Evolutionary conservation across 148 eudicot species (phyloP).

Genomic region (Diospyros lotus): DNA sequence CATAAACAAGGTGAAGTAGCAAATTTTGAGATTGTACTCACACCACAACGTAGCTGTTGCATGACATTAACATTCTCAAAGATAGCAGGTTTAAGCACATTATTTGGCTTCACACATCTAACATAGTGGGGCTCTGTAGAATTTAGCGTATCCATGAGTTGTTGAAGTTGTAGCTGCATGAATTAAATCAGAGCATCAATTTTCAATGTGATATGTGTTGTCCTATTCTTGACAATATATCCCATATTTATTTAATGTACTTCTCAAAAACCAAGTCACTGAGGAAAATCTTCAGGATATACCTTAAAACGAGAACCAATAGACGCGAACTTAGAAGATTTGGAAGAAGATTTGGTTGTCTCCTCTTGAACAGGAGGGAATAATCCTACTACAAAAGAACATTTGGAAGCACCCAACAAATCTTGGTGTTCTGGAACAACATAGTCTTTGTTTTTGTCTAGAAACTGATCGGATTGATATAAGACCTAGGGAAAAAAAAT

Average conservation of each 20-base stretch:
- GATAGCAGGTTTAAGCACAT: conserved; percentile 83
- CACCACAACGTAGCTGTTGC: conserved; percentile 99
- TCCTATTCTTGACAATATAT: neutral
- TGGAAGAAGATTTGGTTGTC: conserved; percentile 51
- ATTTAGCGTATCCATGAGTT: conserved; percentile 89
- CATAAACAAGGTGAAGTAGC: neutral
- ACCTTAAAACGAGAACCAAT: conserved; percentile 96
- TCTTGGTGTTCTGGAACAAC: conserved; percentile 98
- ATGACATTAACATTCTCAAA: conserved; percentile 90
- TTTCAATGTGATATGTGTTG: neutral
- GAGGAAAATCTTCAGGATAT: conserved; percentile 4
- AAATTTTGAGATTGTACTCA: conserved; percentile 46
- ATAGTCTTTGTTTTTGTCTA: conserved; percentile 98
- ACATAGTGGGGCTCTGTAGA: conserved; percentile 97
- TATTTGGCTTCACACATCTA: conserved; percentile 98
- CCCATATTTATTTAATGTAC: neutral
- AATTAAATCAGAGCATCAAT: conserved; percentile 16
- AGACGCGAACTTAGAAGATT: conserved; percentile 91
- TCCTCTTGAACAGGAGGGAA: conserved; percentile 79
- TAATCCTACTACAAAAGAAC: conserved; percentile 77
- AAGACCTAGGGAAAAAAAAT: conserved; percentile 52
- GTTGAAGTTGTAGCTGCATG: conserved; percentile 84
- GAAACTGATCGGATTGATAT: conserved; percentile 86
- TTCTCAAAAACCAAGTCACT: neutral
- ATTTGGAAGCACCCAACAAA: conserved; percentile 81